Percentiles rank a stretch among this genome's conserved stretches.
phyloP scores from a whole-genome alignment of 805 yeast genomes.

The Limtongia smithiae region DNA sequence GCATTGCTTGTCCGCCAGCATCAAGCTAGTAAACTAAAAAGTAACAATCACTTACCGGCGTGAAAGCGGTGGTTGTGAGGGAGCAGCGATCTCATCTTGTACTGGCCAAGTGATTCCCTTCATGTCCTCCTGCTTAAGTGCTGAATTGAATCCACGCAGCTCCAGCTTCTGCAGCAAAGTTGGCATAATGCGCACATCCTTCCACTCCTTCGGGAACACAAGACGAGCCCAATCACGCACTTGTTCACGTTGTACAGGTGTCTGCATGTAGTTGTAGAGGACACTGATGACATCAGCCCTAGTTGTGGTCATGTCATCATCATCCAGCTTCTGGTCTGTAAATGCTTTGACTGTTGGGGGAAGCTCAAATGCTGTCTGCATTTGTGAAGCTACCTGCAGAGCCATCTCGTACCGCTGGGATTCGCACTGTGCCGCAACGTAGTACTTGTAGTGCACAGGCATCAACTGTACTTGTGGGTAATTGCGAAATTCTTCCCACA shows the following conservation, averaged over 20 bases:
- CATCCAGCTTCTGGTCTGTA: too few relatives aligned
- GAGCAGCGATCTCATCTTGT: too few relatives aligned
- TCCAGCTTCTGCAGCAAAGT: conserved; percentile 8
- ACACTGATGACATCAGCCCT: conserved; percentile 46
- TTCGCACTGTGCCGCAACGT: conserved; percentile 65
- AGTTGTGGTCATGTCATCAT: conserved; percentile 1
- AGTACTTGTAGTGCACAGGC: conserved; percentile 53
- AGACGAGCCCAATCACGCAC: conserved; percentile 31
- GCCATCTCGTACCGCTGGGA: conserved; percentile 61
- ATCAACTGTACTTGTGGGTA: conserved; percentile 51
- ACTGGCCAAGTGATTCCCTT: not conserved
- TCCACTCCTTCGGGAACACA: conserved; percentile 27
- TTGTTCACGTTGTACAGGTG: conserved; percentile 25
- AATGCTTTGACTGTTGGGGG: too few relatives aligned
- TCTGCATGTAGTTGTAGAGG: conserved; percentile 45
- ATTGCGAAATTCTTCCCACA: conserved; percentile 57
- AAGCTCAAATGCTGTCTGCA: conserved; percentile 40
- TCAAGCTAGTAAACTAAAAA: too few relatives aligned
- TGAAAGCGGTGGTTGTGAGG: too few relatives aligned
- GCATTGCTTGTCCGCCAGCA: too few relatives aligned
- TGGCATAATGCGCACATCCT: conserved; percentile 9
- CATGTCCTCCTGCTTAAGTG: not conserved
- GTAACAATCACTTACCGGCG: too few relatives aligned
- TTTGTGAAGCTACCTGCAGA: conserved; percentile 45
- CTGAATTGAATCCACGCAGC: conserved; percentile 2